Conservation (phyloP, 345 rosid species). For the Brassica rapa region DNA sequence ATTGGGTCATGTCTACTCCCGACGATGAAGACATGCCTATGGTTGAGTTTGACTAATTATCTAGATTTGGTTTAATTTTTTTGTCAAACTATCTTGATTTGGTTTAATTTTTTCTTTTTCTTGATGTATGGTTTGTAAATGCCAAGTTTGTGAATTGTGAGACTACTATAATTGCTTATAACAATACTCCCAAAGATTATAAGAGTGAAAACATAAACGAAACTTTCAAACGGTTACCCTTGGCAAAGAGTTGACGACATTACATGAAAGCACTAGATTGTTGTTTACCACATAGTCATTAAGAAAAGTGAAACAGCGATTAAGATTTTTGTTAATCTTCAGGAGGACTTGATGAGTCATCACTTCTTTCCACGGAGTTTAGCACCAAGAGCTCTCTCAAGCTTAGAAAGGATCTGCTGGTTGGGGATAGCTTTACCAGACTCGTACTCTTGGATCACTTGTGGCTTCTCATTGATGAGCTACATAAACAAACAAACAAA, state of each 20-base stretch:
- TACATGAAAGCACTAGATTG: constrained; percentile 26
- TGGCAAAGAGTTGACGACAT: background rate
- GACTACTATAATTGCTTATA: background rate
- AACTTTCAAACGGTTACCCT: background rate
- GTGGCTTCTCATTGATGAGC: constrained; percentile 96
- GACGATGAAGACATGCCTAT: constrained; percentile 64
- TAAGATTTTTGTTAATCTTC: background rate
- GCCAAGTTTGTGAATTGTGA: constrained; percentile 6
- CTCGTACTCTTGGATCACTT: constrained; percentile 90
- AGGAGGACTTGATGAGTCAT: constrained; percentile 5
- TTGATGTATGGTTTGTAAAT: background rate
- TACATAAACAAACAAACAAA: constrained; percentile 31
- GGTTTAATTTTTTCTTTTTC: background rate
- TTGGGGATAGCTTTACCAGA: constrained; percentile 98
- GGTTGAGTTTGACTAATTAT: constrained; percentile 30
- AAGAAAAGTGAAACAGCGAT: background rate
- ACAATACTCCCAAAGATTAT: background rate
- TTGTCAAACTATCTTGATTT: too few relatives aligned
- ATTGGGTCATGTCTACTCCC: constrained; percentile 59
- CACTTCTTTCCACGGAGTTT: constrained; percentile 95
- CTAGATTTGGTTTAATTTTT: background rate
- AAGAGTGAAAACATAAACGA: background rate
- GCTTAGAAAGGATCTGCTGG: constrained; percentile 80
- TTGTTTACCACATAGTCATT: constrained; percentile 4
- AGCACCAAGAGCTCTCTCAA: constrained; percentile 90